Base-by-base conservation (phyloP, 805 yeast species). In the Kodamaea nitidulidarum region DNA sequence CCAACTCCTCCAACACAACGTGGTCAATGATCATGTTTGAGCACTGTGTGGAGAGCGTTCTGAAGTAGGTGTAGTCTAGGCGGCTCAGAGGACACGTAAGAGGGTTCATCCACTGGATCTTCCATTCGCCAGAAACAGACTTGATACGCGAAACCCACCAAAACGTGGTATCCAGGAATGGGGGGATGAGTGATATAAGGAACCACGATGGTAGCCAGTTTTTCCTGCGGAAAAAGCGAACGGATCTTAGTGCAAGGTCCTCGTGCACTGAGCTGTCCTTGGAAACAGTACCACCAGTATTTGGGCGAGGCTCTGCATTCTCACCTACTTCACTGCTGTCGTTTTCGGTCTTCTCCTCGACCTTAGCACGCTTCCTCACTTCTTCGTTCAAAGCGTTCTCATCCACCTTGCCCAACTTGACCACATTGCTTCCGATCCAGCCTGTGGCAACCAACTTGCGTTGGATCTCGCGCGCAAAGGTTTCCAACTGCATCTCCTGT, bases 131-230 rank as follows among this genome's bases (percentile, higher is more conserved):
- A 36, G 69, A 62, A 10, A 67, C 55, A 3, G 76, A 66, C 45
- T 63, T 67, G 35, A 76, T 66, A 32, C 75, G 58, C 6, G 79
- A 69, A 15, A 76, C 77, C 76, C 75, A 76, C 76, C 80, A 73
- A 40, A 61, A 62, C 7, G 68, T 58, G 18, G 53, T 59, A 3
- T 67, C 61, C 16, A 63, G 55, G 35, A 53, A 56, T 44, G 71
- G 70, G 38, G 54, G 55, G 5, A 63, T 58, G 18, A 70, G 61
- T 33, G 63, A 65, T 3, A 73, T 61, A 31, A 77, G 51, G 49
- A 76, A 73, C 81, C 81, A 77, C 32, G 74, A 71, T 8, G 71
- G 55, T 0, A 81, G 81, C 81, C 81, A 77, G 42, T 70, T 73
- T 39, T 65, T 68, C 17, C 76, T 56, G 20, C 79, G 55, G 49